Evolutionary conservation across 352 stramenopile species (phyloP).

Genomic region (Phytopythium litorale): DNA sequence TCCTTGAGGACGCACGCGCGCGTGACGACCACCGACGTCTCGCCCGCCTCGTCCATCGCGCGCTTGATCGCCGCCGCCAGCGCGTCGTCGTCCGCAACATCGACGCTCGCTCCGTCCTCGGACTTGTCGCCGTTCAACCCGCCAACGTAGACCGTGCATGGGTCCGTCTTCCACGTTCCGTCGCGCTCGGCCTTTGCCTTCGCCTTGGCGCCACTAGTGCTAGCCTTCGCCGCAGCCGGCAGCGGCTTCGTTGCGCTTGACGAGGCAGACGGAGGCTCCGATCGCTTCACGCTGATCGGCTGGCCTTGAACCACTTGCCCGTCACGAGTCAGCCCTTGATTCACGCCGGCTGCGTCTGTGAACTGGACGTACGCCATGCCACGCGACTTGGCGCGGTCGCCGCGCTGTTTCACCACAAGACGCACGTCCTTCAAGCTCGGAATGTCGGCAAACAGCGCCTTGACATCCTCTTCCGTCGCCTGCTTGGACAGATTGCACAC

Average conservation of each 20-base stretch:
- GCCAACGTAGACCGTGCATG: conserved; percentile 57
- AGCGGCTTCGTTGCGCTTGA: background rate
- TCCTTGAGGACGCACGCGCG: conserved; percentile 54
- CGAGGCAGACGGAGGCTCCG: conserved; percentile 31
- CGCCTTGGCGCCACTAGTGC: background rate
- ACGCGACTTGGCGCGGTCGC: conserved; percentile 53
- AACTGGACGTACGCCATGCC: conserved; percentile 80
- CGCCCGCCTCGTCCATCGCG: conserved; percentile 27
- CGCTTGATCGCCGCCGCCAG: conserved; percentile 37
- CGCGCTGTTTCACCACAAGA: conserved; percentile 59
- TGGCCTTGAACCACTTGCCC: conserved; percentile 32
- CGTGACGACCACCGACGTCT: conserved; percentile 20
- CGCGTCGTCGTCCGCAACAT: conserved; percentile 11
- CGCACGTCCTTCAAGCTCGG: conserved; percentile 49
- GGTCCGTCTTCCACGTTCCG: conserved; percentile 41
- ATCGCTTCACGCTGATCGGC: conserved; percentile 45
- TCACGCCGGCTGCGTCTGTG: conserved; percentile 33
- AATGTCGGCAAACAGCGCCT: conserved; percentile 47
- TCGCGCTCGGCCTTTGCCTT: conserved; percentile 10
- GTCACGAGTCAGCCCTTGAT: conserved; percentile 26
- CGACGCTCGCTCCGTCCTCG: conserved; percentile 10
- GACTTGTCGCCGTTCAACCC: conserved; percentile 21
- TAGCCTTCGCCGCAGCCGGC: background rate
- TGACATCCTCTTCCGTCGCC: conserved; percentile 42
- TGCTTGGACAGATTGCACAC: conserved; percentile 66